A percentile compares a stretch with the other conserved stretches of the same genome.
These are phyloP conservation scores for Acorus calamus DNA, from an alignment of 106 monocot species.

Conservation along the genomic window DNA sequence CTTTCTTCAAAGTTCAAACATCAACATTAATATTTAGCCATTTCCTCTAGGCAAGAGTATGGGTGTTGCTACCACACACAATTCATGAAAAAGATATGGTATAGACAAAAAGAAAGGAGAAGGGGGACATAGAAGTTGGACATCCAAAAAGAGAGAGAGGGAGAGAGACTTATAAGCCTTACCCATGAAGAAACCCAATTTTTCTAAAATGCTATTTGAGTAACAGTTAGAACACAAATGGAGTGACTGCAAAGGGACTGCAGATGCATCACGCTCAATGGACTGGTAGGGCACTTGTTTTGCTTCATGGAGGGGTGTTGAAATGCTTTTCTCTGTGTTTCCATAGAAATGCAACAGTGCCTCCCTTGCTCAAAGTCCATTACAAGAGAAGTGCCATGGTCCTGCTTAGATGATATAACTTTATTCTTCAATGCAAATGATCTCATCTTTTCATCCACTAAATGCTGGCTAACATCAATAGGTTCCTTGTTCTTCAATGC, in stretches of 20 bases:
- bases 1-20: not conserved
- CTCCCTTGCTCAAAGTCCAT: slow-evolving; percentile 9
- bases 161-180: slow-evolving; percentile 15
- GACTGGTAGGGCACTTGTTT: slow-evolving; percentile 9
- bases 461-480: slow-evolving; percentile 10
- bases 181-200: slow-evolving; percentile 6
- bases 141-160: not conserved
- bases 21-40: not conserved
- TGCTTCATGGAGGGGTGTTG: slow-evolving; percentile 4
- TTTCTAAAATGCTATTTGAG: slow-evolving; percentile 9
- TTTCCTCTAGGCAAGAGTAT: no score
- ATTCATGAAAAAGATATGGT: no score
- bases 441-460: slow-evolving; percentile 22
- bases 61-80: no score
- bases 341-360: slow-evolving; percentile 25
- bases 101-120: no score
- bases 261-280: slow-evolving; percentile 16
- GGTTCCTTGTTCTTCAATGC: slow-evolving; percentile 9
- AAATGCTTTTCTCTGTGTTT: slow-evolving; percentile 16
- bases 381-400: slow-evolving; percentile 6
- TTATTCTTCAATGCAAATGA: slow-evolving; percentile 13
- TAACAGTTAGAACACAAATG: slow-evolving; percentile 21
- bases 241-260: slow-evolving; percentile 13
- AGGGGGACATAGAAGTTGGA: no score
- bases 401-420: slow-evolving; percentile 16